Conservation (phyloP, 1,139 yeast species). For the Groenewaldozyma sp. region DNA sequence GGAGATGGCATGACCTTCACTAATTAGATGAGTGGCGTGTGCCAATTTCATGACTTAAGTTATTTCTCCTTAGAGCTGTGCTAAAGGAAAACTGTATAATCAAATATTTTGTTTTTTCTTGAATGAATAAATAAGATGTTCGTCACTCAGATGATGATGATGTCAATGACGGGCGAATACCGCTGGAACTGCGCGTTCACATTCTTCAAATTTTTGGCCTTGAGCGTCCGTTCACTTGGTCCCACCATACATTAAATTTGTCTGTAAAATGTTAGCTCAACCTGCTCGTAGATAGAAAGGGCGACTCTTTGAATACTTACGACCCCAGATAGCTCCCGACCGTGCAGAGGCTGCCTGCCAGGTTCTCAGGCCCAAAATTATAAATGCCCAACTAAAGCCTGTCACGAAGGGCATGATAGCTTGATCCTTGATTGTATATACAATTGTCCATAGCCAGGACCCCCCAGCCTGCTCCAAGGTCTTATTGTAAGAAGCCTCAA, state of each 20-base stretch:
- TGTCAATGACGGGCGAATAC: too few species aligned
- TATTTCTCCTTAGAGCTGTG: too few species aligned
- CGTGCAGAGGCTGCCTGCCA: constrained; percentile 25
- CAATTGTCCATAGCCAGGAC: constrained; percentile 19
- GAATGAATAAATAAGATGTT: too few species aligned
- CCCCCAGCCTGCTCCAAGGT: constrained; percentile 28
- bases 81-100: too few species aligned
- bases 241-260: constrained; percentile 9
- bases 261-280: constrained; percentile 3
- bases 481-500: constrained; percentile 24
- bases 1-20: neutral
- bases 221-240: constrained; percentile 6
- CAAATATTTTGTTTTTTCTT: too few species aligned
- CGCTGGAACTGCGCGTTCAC: too few species aligned
- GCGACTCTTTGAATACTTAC: constrained; percentile 13
- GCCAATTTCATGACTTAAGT: too few species aligned
- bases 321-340: constrained; percentile 26
- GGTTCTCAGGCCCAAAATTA: constrained; percentile 35
- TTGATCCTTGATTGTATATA: constrained; percentile 31
- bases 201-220: neutral
- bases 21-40: too few species aligned
- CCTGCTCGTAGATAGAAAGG: constrained; percentile 2
- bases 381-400: constrained; percentile 42
- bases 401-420: constrained; percentile 36
- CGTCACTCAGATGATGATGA: too few species aligned